phyloP scores from a whole-genome alignment of 1,284 basidiomycete species.

The Apiotrichum domesticum region DNA sequence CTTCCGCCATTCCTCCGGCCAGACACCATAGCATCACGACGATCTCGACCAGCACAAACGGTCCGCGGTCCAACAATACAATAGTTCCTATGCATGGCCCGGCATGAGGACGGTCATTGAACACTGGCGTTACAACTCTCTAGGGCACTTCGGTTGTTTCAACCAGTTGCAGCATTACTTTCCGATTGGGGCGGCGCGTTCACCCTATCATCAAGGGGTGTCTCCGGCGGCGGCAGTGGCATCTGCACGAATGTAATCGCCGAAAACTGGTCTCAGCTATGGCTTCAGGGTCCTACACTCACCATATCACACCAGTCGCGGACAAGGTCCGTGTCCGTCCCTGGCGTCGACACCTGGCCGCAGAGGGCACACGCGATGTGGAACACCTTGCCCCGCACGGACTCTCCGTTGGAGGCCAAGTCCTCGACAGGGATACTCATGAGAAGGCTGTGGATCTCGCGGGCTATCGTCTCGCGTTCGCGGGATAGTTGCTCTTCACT shows the following conservation, averaged over 20 bases:
- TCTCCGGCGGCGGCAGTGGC: conserved; percentile 36
- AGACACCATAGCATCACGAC: no score
- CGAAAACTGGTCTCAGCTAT: conserved; percentile 30
- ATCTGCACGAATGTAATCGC: conserved; percentile 46
- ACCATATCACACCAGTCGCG: conserved; percentile 47
- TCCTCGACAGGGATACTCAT: conserved; percentile 46
- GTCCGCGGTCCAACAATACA: no score
- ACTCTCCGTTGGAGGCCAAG: conserved; percentile 46
- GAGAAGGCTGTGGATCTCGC: conserved; percentile 43
- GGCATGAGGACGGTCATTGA: no score
- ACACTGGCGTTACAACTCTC: no score
- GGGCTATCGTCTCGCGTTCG: conserved; percentile 40
- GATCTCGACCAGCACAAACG: no score
- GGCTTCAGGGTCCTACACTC: conserved; percentile 9
- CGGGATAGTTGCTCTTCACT: conserved; percentile 32
- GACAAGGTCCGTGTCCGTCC: conserved; percentile 38
- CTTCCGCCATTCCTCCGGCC: no score
- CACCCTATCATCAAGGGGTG: no score
- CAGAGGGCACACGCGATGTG: conserved; percentile 45
- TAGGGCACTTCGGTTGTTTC: no score
- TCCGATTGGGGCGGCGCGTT: no score
- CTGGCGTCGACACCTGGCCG: conserved; percentile 27
- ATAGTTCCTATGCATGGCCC: no score
- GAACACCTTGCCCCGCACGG: conserved; percentile 44
- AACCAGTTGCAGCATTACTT: no score